Conservation (phyloP, 768 basidiomycete species). For the Punctularia strigosozonata region DNA sequence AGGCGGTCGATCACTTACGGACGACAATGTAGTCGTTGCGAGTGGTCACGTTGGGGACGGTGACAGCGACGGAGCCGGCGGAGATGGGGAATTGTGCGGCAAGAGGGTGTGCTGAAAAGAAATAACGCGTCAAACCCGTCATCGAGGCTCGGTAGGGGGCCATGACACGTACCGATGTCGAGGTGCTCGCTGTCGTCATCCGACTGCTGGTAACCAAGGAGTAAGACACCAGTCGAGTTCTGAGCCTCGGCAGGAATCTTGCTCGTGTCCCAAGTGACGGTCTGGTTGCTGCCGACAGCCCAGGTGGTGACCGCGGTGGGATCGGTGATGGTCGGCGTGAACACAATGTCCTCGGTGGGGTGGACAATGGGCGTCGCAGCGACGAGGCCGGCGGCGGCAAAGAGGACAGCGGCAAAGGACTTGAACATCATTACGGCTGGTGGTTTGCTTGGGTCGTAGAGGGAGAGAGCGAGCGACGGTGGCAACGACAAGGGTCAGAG, state of each 20-base stretch:
- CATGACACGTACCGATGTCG: slow-evolving; percentile 28
- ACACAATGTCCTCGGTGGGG: slow-evolving; percentile 22
- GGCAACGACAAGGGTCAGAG: no score
- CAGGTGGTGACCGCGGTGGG: slow-evolving; percentile 25
- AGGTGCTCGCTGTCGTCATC: slow-evolving; percentile 34
- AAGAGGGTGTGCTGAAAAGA: slow-evolving; percentile 27
- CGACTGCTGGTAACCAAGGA: slow-evolving; percentile 30
- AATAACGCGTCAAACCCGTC: background rate
- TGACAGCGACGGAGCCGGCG: slow-evolving; percentile 25
- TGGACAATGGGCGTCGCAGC: no score
- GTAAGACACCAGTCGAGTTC: slow-evolving; percentile 25
- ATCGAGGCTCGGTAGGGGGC: background rate
- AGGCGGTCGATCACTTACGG: slow-evolving; percentile 17
- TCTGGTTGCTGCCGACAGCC: slow-evolving; percentile 22
- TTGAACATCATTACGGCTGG: no score
- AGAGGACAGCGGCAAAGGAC: no score
- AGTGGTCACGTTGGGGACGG: slow-evolving; percentile 23
- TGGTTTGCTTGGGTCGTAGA: no score
- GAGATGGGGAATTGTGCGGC: slow-evolving; percentile 27
- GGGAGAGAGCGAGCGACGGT: no score
- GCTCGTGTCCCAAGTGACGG: slow-evolving; percentile 31
- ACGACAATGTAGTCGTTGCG: slow-evolving; percentile 35
- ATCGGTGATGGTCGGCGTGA: slow-evolving; percentile 28
- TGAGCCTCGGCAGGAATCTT: slow-evolving; percentile 25
- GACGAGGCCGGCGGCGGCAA: no score